phyloP scores from a whole-genome alignment of 1,284 basidiomycete genomes.

The Bondarzewia mesenterica region DNA sequence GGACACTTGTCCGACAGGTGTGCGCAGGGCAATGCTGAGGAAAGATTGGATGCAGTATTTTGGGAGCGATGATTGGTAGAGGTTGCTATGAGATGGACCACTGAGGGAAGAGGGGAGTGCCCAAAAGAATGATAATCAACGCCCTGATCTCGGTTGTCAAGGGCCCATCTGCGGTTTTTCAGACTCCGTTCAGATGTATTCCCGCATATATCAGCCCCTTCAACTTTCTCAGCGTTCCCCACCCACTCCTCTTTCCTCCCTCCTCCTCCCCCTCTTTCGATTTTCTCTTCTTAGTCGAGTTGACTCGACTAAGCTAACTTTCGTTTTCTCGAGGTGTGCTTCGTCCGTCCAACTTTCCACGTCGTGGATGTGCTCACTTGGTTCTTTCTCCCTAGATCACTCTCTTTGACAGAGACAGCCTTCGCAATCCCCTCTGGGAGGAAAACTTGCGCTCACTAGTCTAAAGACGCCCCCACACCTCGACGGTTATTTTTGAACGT shows the following conservation, averaged over 20 bases:
- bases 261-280: slow-evolving; percentile 29
- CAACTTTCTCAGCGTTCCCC: slow-evolving; percentile 12
- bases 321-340: slow-evolving; percentile 42
- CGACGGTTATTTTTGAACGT: slow-evolving; percentile 32
- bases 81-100: background rate
- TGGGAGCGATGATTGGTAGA: background rate
- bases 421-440: slow-evolving; percentile 48
- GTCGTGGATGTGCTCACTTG: slow-evolving; percentile 9
- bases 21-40: no score
- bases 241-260: slow-evolving; percentile 21
- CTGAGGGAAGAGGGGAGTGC: background rate
- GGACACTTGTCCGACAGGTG: no score
- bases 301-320: slow-evolving; percentile 49
- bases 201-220: slow-evolving; percentile 10
- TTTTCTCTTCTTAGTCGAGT: slow-evolving; percentile 46
- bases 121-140: background rate
- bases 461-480: slow-evolving; percentile 33
- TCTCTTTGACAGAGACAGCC: slow-evolving; percentile 64
- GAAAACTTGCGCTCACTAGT: slow-evolving; percentile 27
- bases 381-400: slow-evolving; percentile 33
- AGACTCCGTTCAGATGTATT: slow-evolving; percentile 10
- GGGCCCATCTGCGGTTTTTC: slow-evolving; percentile 10
- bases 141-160: slow-evolving; percentile 18
- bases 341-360: slow-evolving; percentile 1
- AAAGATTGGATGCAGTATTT: no score